Percentiles rank a stretch among this genome's conserved stretches.
Evolutionary conservation across 306 rosid species (phyloP).

Genomic region (Begonia fuchsioides): DNA sequence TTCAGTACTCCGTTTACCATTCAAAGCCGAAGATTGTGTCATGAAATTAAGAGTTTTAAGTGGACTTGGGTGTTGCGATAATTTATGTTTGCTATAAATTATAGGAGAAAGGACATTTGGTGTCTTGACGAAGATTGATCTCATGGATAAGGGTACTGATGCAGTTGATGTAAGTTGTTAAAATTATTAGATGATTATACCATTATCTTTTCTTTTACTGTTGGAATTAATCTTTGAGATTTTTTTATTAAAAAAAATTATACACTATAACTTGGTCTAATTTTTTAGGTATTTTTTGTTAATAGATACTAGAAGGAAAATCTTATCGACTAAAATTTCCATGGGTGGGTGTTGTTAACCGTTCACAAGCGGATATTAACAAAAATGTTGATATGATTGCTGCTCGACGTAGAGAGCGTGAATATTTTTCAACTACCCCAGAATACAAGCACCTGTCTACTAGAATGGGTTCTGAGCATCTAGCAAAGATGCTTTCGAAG

Average conservation of each 20-base stretch:
- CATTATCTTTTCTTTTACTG: too few relatives aligned
- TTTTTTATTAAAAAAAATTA: too few relatives aligned
- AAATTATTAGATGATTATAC: too few relatives aligned
- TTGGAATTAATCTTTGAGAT: too few relatives aligned
- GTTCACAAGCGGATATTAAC: constrained; percentile 84
- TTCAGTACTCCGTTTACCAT: too few relatives aligned
- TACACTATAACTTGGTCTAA: too few relatives aligned
- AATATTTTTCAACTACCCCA: constrained; percentile 59
- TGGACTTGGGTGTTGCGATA: too few relatives aligned
- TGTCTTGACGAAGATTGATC: constrained; percentile 94
- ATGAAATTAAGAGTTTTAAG: too few relatives aligned
- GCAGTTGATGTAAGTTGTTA: constrained; percentile 67
- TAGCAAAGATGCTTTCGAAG: constrained; percentile 86
- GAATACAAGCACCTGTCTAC: constrained; percentile 82
- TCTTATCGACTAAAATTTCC: constrained; percentile 70
- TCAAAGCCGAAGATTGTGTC: too few relatives aligned
- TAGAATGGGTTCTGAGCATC: constrained; percentile 96
- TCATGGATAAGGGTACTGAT: constrained; percentile 98
- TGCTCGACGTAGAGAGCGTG: constrained; percentile 87
- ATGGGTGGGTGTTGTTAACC: constrained; percentile 90
- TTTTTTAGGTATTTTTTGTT: too few relatives aligned
- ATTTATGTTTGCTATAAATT: too few relatives aligned
- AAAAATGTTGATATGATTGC: constrained; percentile 97
- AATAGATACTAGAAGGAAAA: constrained; percentile 71
- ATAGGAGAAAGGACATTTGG: constrained; percentile 93